phyloP scores from a whole-genome alignment of 164 flowering plant species.

The Annona cherimola region DNA sequence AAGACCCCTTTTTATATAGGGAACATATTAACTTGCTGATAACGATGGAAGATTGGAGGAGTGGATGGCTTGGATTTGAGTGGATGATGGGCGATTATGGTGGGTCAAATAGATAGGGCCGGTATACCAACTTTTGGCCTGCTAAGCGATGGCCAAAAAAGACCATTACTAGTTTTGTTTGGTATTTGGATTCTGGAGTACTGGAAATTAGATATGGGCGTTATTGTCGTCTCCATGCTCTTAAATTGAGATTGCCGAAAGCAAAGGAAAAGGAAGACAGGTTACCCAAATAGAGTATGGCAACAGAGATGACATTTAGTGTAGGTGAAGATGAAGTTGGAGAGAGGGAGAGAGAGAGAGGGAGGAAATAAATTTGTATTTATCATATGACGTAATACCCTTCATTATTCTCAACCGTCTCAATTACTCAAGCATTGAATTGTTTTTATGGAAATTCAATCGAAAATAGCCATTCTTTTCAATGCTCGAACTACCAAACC shows the following conservation, averaged over 20 bases:
- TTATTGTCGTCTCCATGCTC: background rate
- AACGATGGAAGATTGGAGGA: too few relatives aligned
- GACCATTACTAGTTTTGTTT: background rate
- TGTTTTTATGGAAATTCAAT: slow-evolving; percentile 46
- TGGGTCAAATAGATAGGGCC: background rate
- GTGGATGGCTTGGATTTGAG: too few relatives aligned
- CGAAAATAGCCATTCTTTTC: slow-evolving; percentile 1
- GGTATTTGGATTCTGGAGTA: background rate
- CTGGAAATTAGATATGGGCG: background rate
- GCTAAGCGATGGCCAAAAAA: too few relatives aligned
- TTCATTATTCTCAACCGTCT: slow-evolving; percentile 76
- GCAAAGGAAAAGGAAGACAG: background rate
- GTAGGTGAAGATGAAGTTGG: background rate
- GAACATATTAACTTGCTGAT: too few relatives aligned
- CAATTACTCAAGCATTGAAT: slow-evolving; percentile 78
- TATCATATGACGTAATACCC: slow-evolving; percentile 63
- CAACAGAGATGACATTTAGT: slow-evolving; percentile 5
- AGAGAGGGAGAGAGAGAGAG: background rate
- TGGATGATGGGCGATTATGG: too few relatives aligned
- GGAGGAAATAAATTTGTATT: slow-evolving; percentile 50
- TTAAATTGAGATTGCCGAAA: slow-evolving; percentile 3
- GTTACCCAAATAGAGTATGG: slow-evolving; percentile 4
- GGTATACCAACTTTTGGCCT: background rate
- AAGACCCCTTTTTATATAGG: too few relatives aligned
- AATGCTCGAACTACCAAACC: slow-evolving; percentile 5